A percentile compares a stretch with the other conserved stretches of the same genome.
Conservation (phyloP, 192 early-diverging fungal genomes). For the Podila clonocystis region DNA sequence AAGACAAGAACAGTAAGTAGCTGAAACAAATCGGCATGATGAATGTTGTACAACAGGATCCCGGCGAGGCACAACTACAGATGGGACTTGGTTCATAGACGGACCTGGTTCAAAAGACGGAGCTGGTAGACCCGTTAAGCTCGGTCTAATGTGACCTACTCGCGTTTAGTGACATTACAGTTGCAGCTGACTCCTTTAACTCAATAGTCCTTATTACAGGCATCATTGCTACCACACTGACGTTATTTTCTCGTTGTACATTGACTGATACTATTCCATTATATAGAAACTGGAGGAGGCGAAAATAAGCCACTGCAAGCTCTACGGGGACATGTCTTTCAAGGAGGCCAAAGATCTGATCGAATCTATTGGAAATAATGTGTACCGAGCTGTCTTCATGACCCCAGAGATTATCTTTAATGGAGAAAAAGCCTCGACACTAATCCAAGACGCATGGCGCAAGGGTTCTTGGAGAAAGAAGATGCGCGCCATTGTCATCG, state of each 20-base stretch:
- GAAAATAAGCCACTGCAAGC: slow-evolving; percentile 8
- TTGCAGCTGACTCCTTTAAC: background rate
- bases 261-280: background rate
- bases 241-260: background rate
- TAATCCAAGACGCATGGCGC: background rate
- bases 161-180: too few species aligned
- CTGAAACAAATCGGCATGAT: too few species aligned
- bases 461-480: background rate
- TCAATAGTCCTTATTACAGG: background rate
- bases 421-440: background rate
- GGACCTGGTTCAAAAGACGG: too few species aligned
- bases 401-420: slow-evolving; percentile 13
- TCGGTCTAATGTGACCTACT: too few species aligned
- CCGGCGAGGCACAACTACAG: too few species aligned
- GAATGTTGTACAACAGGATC: too few species aligned
- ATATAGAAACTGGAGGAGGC: slow-evolving; percentile 16
- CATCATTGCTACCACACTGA: background rate
- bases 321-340: slow-evolving; percentile 8
- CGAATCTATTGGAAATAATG: background rate
- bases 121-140: too few species aligned
- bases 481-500: slow-evolving; percentile 14
- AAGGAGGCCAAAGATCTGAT: background rate
- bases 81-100: too few species aligned
- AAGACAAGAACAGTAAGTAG: too few species aligned
- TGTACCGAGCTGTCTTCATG: slow-evolving; percentile 20